phyloP scores from a whole-genome alignment of 2,329 filamentous ascomycete genomes.

The Cucurbitaria berberidis region DNA sequence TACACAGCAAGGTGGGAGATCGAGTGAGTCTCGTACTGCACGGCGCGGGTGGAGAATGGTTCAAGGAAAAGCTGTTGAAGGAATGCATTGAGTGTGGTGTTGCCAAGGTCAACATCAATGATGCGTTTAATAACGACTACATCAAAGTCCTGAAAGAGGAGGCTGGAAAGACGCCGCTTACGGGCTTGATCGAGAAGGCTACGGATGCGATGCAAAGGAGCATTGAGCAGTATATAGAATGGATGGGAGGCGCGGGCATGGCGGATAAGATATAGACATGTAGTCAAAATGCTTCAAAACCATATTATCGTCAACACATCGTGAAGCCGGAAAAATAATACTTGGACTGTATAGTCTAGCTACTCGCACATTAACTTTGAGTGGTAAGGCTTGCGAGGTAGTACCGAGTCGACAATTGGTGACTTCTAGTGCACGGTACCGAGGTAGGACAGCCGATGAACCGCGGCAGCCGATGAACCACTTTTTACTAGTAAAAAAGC shows the following conservation, averaged over 20 bases:
- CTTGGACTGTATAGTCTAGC: not conserved
- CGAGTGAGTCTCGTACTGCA: conserved; percentile 63
- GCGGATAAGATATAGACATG: conserved; percentile 29
- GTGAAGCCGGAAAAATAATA: no score
- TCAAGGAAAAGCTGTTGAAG: conserved; percentile 60
- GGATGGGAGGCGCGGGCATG: conserved; percentile 50
- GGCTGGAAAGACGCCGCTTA: conserved; percentile 60
- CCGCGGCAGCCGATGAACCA: no score
- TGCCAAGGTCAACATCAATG: conserved; percentile 65
- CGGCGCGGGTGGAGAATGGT: conserved; percentile 61
- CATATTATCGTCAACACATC: not conserved
- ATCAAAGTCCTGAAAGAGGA: conserved; percentile 55
- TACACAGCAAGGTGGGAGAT: conserved; percentile 57
- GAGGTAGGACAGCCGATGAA: no score
- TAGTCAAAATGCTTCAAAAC: not conserved
- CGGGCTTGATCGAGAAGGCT: conserved; percentile 61
- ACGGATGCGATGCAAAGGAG: conserved; percentile 62
- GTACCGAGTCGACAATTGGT: no score
- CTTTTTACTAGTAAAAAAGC: not conserved
- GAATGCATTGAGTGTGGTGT: conserved; percentile 63
- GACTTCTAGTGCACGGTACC: no score
- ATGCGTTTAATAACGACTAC: conserved; percentile 62
- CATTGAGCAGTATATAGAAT: conserved; percentile 64
- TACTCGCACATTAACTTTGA: not conserved
- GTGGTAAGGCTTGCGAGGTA: not conserved